Conservation (phyloP, 225 moss, liverwort and hornwort genomes). For the Rhytidiadelphus loreus region DNA sequence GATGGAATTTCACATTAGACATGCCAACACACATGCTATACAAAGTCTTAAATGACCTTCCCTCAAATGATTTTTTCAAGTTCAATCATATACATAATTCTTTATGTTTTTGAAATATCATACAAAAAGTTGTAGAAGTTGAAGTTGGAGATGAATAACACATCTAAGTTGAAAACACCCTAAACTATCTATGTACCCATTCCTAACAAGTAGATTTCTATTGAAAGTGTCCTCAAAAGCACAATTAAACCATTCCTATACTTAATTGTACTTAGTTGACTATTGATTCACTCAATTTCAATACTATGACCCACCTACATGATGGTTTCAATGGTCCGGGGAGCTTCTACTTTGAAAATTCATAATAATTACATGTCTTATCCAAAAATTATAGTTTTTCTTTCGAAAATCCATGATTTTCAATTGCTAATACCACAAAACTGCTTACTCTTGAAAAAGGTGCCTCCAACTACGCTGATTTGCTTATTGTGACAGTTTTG, state of each 20-base stretch:
- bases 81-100: not conserved
- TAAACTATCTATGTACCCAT: fast-evolving
- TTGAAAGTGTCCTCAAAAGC: not conserved
- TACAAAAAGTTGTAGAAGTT: not conserved
- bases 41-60: not conserved
- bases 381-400: not conserved
- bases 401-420: not conserved
- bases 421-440: not conserved
- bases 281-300: fast-evolving
- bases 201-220: not conserved
- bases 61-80: not conserved
- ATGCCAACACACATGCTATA: not conserved
- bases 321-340: fast-evolving
- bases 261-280: not conserved
- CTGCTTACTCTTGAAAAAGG: not conserved
- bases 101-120: not conserved
- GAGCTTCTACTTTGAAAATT: not conserved
- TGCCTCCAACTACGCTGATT: not conserved
- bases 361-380: not conserved
- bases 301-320: not conserved
- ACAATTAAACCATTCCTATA: not conserved
- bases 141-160: too few relatives aligned
- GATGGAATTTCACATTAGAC: not conserved
- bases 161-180: not conserved
- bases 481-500: not conserved